Percentiles rank a stretch among this genome's conserved stretches.
Conservation (phyloP, 2,329 filamentous ascomycete species). For the Trichoderma atrobrunneum region DNA sequence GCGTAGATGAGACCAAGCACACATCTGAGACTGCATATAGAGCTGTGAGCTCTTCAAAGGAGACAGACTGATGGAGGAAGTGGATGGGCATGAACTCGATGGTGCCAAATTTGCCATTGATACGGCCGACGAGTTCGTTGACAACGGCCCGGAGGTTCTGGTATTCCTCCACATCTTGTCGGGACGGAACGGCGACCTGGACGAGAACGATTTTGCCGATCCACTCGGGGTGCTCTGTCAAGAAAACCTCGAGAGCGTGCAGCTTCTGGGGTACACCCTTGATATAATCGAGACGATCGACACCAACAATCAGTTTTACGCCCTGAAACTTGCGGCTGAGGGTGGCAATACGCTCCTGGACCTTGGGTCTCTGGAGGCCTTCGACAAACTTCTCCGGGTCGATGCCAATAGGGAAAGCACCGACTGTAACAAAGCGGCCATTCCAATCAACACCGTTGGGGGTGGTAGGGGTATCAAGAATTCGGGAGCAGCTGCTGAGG, state of each 20-base stretch:
- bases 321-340: conserved; percentile 90
- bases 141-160: conserved; percentile 93
- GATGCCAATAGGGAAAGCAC: conserved; percentile 96
- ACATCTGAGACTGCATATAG: conserved; percentile 91
- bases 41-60: conserved; percentile 90
- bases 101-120: conserved; percentile 95
- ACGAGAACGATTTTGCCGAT: conserved; percentile 96
- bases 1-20: conserved; percentile 89
- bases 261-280: conserved; percentile 98
- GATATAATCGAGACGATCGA: conserved; percentile 97
- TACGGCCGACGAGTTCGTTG: conserved; percentile 93
- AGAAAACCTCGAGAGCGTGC: conserved; percentile 92
- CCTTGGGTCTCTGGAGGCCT: conserved; percentile 77
- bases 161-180: conserved; percentile 96
- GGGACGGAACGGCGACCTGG: conserved; percentile 90
- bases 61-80: conserved; percentile 94
- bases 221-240: conserved; percentile 97
- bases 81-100: conserved; percentile 99
- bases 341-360: conserved; percentile 81
- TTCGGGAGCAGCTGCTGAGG: conserved; percentile 91
- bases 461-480: conserved; percentile 75
- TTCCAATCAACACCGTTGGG: conserved; percentile 92
- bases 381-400: conserved; percentile 96
- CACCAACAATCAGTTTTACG: conserved; percentile 93
- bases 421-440: conserved; percentile 83